Conservation (phyloP, 257 asterid genomes). For the Penstemon davidsonii region DNA sequence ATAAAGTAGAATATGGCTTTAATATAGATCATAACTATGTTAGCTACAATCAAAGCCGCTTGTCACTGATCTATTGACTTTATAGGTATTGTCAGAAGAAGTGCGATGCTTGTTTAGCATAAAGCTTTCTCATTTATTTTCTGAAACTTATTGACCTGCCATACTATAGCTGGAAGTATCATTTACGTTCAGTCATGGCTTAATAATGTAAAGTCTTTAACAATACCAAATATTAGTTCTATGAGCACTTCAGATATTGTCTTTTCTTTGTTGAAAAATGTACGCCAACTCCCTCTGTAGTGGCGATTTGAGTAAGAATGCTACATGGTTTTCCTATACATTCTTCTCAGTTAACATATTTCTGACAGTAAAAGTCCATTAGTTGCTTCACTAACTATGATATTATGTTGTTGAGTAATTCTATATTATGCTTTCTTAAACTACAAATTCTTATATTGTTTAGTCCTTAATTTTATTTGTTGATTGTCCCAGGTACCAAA, state of each 20-base stretch:
- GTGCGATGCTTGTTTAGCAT: constrained; percentile 17
- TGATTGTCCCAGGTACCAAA: constrained; percentile 61
- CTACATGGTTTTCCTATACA: constrained; percentile 9
- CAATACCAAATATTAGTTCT: constrained; percentile 12
- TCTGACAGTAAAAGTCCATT: constrained; percentile 12
- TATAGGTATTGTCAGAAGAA: not conserved
- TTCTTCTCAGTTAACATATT: constrained; percentile 1
- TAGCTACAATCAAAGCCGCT: constrained; percentile 10
- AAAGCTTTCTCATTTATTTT: constrained; percentile 10
- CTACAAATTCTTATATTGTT: constrained; percentile 13
- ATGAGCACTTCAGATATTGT: constrained; percentile 1
- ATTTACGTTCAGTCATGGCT: not conserved
- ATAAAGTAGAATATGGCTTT: constrained; percentile 19
- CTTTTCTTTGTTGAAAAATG: not conserved
- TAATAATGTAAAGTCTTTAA: not conserved
- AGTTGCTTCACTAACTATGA: constrained; percentile 18
- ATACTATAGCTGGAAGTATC: constrained; percentile 18
- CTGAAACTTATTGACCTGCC: constrained; percentile 18
- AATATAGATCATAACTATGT: constrained; percentile 9
- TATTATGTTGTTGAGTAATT: not conserved
- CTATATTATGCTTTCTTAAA: constrained; percentile 8
- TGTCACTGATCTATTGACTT: constrained; percentile 11
- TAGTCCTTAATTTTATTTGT: constrained; percentile 26
- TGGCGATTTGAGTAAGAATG: constrained; percentile 11
- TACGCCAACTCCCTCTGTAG: constrained; percentile 11